These are phyloP conservation scores for Simplicillium sp. DNA, from an alignment of 2,329 filamentous ascomycete species.

Conservation along the genomic window DNA sequence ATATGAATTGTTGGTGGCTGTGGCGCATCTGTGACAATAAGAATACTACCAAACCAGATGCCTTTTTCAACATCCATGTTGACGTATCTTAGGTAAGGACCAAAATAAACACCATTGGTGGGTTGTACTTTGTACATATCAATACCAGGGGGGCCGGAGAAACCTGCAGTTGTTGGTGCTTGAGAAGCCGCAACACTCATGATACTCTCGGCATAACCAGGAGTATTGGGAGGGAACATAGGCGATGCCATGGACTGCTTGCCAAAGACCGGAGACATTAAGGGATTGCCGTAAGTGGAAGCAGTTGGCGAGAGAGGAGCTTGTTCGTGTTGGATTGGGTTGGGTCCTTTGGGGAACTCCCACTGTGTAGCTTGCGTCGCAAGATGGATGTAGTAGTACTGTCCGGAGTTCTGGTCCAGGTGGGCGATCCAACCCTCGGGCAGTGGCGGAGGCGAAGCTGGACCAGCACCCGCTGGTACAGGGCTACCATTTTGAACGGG, in stretches of 20 bases:
- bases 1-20: constrained; percentile 95
- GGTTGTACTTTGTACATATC: constrained; percentile 91
- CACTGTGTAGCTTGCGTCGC: constrained; percentile 94
- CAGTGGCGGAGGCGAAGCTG: constrained; percentile 80
- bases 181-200: constrained; percentile 69
- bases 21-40: constrained; percentile 82
- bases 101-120: constrained; percentile 96
- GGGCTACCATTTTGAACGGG: constrained; percentile 33
- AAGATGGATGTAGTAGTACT: constrained; percentile 98
- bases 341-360: constrained; percentile 96
- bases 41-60: constrained; percentile 84
- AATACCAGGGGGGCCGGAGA: constrained; percentile 84
- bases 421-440: constrained; percentile 98
- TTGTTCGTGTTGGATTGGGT: constrained; percentile 74
- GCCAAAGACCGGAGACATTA: constrained; percentile 59
- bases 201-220: constrained; percentile 77
- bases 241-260: constrained; percentile 58
- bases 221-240: constrained; percentile 72
- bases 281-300: constrained; percentile 65
- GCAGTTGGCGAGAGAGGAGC: constrained; percentile 74
- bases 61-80: constrained; percentile 96
- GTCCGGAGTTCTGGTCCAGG: constrained; percentile 86
- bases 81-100: constrained; percentile 86
- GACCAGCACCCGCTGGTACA: constrained; percentile 35
- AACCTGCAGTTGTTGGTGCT: constrained; percentile 70